phyloP scores from a whole-genome alignment of 2,329 filamentous ascomycete species.

The Phoma herbarum region DNA sequence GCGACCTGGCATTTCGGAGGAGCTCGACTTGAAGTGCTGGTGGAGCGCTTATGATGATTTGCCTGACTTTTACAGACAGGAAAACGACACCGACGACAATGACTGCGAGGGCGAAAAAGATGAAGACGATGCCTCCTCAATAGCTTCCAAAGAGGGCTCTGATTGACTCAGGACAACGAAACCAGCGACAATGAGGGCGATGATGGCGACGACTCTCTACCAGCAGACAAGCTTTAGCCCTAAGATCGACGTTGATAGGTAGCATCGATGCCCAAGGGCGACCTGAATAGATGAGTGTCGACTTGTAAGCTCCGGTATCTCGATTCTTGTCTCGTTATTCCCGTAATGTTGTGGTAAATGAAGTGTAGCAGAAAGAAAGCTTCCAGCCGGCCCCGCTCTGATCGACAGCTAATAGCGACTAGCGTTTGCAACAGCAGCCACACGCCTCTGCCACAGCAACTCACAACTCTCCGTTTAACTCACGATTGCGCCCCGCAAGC shows the following conservation, averaged over 20 bases:
- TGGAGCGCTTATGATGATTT: not conserved
- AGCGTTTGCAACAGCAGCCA: conserved; percentile 5
- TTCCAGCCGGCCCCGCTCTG: conserved; percentile 7
- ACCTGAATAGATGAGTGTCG: not conserved
- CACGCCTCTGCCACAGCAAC: conserved; percentile 2
- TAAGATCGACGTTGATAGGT: not conserved
- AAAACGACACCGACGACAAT: not conserved
- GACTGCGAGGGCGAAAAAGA: not conserved
- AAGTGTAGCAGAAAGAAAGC: not conserved
- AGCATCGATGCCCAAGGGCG: not conserved
- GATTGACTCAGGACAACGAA: not conserved
- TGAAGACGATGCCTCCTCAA: not conserved
- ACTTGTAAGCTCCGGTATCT: not conserved
- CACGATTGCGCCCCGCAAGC: not conserved
- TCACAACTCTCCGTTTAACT: not conserved
- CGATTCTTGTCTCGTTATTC: conserved; percentile 2
- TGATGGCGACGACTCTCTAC: not conserved
- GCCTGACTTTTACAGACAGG: not conserved
- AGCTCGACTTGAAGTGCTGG: not conserved
- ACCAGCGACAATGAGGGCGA: not conserved
- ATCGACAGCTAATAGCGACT: conserved; percentile 7
- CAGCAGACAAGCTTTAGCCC: not conserved
- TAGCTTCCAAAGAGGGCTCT: not conserved
- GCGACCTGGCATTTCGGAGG: not conserved
- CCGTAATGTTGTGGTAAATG: conserved; percentile 1